Evolutionary conservation across 352 stramenopile genomes (phyloP), one percentile per base, ranked within the genome.

Genomic region (Pythium vanterpoolii): DNA sequence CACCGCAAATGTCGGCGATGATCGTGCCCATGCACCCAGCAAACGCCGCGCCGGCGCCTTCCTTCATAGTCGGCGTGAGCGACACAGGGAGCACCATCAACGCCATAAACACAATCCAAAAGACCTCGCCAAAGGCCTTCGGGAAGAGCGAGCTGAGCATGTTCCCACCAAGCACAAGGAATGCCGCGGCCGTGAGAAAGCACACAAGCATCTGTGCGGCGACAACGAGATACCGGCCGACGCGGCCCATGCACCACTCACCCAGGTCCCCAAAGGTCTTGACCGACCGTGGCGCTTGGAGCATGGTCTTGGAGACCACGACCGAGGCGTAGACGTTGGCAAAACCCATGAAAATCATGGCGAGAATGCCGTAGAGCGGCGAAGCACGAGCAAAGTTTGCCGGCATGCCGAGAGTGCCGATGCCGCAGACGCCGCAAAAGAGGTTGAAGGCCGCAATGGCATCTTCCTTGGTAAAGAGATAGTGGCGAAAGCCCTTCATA

Each of bases 131-230:
- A 42, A 72, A 70, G 14, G 56, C 27, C 26, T 21, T 62, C 1
- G 75, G 70, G 64, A 87, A 89, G 24, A 89, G 75, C 9, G 60
- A 55, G 38, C 75, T 60, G 2, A 86, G 64, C 19, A 87, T 46
- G 33, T 62, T 76, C 40, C 79, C 76, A 13, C 76, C 76, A 11
- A 86, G 70, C 43, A 88, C 76, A 18, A 88, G 69, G 66, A 78
- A 85, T 14, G 53, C 45, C 34, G 58, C 69, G 18, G 68, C 60
- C 3, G 65, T 56, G 8, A 71, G 40, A 10, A 72, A 44, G 45
- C 68, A 76, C 24, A 63, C 56, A 26, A 21, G 36, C 55, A 61
- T 68, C 18, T 68, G 69, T 18, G 64, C 64, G 19, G 60, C 30
- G 21, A 71, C 67, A 10, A 77, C 52, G 18, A 67, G 23, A 26